Evolutionary conservation across 192 early-diverging fungal species (phyloP).

Genomic region (Pilaira anomala): DNA sequence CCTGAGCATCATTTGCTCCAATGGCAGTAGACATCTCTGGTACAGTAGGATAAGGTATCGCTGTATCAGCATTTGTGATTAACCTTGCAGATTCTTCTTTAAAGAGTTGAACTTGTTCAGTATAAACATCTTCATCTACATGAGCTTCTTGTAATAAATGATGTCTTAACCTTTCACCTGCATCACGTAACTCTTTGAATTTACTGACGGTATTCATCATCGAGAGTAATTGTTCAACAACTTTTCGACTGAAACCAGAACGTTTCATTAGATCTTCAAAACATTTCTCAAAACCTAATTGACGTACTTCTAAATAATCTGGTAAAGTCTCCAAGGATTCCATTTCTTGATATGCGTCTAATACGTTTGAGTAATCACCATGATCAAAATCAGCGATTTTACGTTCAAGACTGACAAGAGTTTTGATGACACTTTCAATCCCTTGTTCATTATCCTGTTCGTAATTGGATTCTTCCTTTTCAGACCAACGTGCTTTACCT

Average conservation of each 20-base stretch:
- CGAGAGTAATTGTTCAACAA: conserved; percentile 32
- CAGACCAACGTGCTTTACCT: conserved; percentile 25
- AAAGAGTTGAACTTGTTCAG: conserved; percentile 18
- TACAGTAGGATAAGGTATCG: conserved; percentile 15
- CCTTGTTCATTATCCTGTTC: background rate
- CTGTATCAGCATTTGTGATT: conserved; percentile 11
- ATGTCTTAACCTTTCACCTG: conserved; percentile 24
- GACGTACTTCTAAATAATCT: conserved; percentile 30
- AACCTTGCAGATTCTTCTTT: conserved; percentile 19
- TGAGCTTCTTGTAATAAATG: background rate
- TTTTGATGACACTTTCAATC: conserved; percentile 15
- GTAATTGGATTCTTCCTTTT: conserved; percentile 7
- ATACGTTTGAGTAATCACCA: conserved; percentile 16
- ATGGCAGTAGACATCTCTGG: conserved; percentile 27
- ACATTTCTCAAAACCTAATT: conserved; percentile 35
- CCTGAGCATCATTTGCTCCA: conserved; percentile 13
- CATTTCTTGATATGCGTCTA: conserved; percentile 29
- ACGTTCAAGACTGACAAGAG: conserved; percentile 15
- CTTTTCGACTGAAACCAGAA: conserved; percentile 19
- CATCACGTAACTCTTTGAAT: conserved; percentile 14
- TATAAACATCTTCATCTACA: conserved; percentile 12
- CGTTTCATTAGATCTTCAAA: conserved; percentile 27
- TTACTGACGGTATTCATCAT: conserved; percentile 30
- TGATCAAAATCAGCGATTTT: conserved; percentile 27
- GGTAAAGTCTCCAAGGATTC: conserved; percentile 21